Percentiles rank a stretch among this genome's conserved stretches.
Evolutionary conservation across 768 basidiomycete species (phyloP).

Genomic region (Termitomyces sp.): DNA sequence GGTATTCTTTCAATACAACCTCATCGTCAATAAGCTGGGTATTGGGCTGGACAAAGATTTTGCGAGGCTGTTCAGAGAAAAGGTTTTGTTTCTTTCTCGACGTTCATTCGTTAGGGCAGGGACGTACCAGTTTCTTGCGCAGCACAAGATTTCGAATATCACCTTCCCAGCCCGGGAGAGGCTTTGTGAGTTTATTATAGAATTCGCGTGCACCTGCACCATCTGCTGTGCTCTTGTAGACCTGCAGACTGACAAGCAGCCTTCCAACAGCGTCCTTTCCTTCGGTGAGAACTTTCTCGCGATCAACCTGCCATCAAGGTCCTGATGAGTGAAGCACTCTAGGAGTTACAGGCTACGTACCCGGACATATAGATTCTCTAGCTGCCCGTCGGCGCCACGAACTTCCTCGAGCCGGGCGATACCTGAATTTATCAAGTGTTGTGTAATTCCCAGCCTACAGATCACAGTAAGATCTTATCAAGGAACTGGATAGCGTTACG

Average conservation of each 20-base stretch:
- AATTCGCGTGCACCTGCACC: constrained; percentile 74
- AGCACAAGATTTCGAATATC: constrained; percentile 77
- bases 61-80: constrained; percentile 62
- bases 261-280: constrained; percentile 69
- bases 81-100: neutral
- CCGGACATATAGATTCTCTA: constrained; percentile 68
- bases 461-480: neutral
- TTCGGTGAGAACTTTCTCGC: constrained; percentile 57
- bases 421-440: constrained; percentile 69
- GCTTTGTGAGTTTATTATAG: constrained; percentile 78
- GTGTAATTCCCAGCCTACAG: constrained; percentile 74
- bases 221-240: constrained; percentile 83
- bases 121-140: constrained; percentile 69
- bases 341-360: constrained; percentile 34
- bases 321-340: neutral
- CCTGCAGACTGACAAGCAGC: constrained; percentile 76
- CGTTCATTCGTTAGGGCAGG: neutral
- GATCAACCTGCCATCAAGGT: constrained; percentile 54
- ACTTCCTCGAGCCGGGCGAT: constrained; percentile 71
- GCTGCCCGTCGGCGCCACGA: constrained; percentile 48
- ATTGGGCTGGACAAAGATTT: constrained; percentile 83
- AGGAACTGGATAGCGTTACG: neutral
- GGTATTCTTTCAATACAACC: constrained; percentile 77
- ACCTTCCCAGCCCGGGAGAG: constrained; percentile 65
- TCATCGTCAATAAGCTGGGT: constrained; percentile 65